phyloP scores from a whole-genome alignment of 2,329 filamentous ascomycete species.

The Aspergillus udagawae region DNA sequence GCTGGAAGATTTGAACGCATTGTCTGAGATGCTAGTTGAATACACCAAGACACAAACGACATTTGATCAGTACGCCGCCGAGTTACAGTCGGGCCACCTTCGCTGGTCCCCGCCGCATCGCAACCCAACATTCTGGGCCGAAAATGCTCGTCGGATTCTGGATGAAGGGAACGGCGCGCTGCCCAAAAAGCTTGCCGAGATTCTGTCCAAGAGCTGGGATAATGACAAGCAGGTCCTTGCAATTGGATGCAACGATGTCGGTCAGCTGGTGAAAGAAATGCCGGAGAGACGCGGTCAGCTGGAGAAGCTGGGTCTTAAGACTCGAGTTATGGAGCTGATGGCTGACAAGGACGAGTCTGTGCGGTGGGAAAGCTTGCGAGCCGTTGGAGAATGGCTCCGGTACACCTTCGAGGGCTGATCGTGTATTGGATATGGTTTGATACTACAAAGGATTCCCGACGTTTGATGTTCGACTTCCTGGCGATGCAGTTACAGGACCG shows the following conservation, averaged over 20 bases:
- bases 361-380: slow-evolving; percentile 86
- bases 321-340: slow-evolving; percentile 90
- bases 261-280: slow-evolving; percentile 81
- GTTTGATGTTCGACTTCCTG: neutral
- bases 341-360: slow-evolving; percentile 81
- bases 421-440: slow-evolving; percentile 9
- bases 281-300: slow-evolving; percentile 76
- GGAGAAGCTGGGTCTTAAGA: slow-evolving; percentile 81
- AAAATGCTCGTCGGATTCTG: slow-evolving; percentile 82
- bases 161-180: slow-evolving; percentile 77
- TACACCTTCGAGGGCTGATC: slow-evolving; percentile 59
- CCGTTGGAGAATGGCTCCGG: slow-evolving; percentile 72
- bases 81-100: slow-evolving; percentile 80
- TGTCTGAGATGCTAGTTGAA: slow-evolving; percentile 72
- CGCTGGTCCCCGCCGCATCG: slow-evolving; percentile 91
- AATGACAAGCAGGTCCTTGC: slow-evolving; percentile 82
- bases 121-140: slow-evolving; percentile 82
- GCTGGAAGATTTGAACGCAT: slow-evolving; percentile 45
- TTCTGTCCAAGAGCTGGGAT: slow-evolving; percentile 77
- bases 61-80: slow-evolving; percentile 69
- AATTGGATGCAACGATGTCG: slow-evolving; percentile 89
- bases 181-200: slow-evolving; percentile 76
- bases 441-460: slow-evolving; percentile 6
- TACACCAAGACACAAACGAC: slow-evolving; percentile 70
- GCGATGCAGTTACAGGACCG: slow-evolving; percentile 1